Base-by-base conservation (phyloP, 2,329 filamentous ascomycete species). In the Beauveria medogensis region DNA sequence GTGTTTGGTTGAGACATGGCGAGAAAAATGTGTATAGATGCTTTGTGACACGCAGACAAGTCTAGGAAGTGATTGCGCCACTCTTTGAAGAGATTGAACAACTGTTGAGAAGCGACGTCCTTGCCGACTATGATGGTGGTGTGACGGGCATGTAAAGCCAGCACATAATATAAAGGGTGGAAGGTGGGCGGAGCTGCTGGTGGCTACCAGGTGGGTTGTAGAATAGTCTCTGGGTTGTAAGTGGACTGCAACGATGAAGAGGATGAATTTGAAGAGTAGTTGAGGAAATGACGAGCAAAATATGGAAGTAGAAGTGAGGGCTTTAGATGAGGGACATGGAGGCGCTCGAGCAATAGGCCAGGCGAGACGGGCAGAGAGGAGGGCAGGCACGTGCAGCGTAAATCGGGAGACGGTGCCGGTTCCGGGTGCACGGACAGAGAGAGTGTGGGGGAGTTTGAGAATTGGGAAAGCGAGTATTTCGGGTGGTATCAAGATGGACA, bases 321-420 rank as follows among this genome's bases (percentile, higher is more conserved):
- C 47, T 59, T 59, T 59, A 59, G 48, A 53, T 40, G 56, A 34
- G 40, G 24, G 56, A 47, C 56, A 44, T 52, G 24, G 37, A 50
- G 47, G 37, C 37, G 37, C 24, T 37, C 34, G 14, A 37, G 44
- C 9, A 37, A 10, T 18, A 34, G 16, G 28, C n/a, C 26, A 28
- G 54, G 28, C 44, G 43, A 44, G 46, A 34, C 48, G 48, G 40
- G 37, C 48, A 50, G 37, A 12, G 47, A 53, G 48, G 48, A 52
- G 47, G 47, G 47, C 40, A 59, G 56, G 56, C 56, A 59, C 56
- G 56, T 59, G 56, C 47, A 50, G 44, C 30, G 34, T 20, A 30
- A 26, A 22, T 52, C 48, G 56, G 56, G 48, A 12, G 47, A 53
- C 14, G 40, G 37, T 58, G 28, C 34, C 46, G 56, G 56, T 9